Evolutionary conservation across 352 stramenopile genomes (phyloP), one percentile per base, ranked within the genome.

Genomic region (Hyaloperonospora brassicae): DNA sequence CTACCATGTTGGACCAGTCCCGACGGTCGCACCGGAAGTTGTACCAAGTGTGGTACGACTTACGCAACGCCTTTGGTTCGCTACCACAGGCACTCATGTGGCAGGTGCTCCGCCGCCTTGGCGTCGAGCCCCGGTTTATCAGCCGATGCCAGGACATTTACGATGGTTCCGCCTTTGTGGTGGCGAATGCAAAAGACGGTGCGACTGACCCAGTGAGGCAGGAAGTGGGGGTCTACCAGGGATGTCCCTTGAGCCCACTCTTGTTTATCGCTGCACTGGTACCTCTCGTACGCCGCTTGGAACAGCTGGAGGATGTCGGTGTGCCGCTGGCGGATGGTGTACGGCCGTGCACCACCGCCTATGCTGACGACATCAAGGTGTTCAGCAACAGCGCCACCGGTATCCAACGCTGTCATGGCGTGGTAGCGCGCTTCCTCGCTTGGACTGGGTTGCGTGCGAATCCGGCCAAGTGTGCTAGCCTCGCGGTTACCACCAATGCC

Each of bases 221-320:
- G n/a, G 10, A 47, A 34, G 25, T 57, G 40, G 52, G 61, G 10
- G 56, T 65, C 1, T 69, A 57, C 35, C 57, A 69, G 23, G 56
- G 52, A n/a, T 69, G 47, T 30, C 61, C 51, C 3, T 23, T 64
- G 0, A 65, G 51, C 56, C 61, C 61, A n/a, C 36, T 60, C 12
- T 52, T 66, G 9, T 66, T 66, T 39, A 58, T 70, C 39, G 31
- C 50, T 25, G 54, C 38, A 7, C n/a, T 62, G 12, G 36, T 51
- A 1, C 53, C 59, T 5, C 53, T 67, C 0, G 34, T 64, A 5
- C 38, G 39, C 9, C 44, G 45, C 0, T 41, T 64, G 1, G 27
- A 64, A 30, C 5, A 12, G 7, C 47, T 60, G 0, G 39, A 42
- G 6, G n/a, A 6, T 1, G 47, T 50, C 10, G 57, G 57, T 1